Conservation (phyloP, 176 grass and related monocot genomes). For the Pontederia crassipes region DNA sequence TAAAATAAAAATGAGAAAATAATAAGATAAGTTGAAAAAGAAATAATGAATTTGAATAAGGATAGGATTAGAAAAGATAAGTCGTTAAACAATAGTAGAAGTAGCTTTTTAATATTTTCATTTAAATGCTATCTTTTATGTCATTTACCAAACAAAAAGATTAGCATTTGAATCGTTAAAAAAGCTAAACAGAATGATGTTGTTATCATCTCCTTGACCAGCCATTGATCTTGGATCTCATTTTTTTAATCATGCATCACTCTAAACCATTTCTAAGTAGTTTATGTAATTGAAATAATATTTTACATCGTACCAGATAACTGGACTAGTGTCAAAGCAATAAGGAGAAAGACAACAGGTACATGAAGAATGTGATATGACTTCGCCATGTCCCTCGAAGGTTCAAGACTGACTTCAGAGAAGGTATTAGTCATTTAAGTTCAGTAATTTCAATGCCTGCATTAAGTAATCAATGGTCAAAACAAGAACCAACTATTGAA, state of each 20-base stretch:
- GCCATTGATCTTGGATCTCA: neutral
- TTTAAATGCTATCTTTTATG: too few species aligned
- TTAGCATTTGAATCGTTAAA: too few species aligned
- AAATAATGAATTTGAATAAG: too few species aligned
- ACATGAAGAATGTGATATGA: conserved; percentile 13
- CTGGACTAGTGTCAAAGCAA: conserved; percentile 11
- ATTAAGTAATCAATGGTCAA: neutral
- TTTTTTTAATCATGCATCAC: neutral
- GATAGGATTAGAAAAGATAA: too few species aligned
- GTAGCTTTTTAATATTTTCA: too few species aligned
- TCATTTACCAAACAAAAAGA: too few species aligned
- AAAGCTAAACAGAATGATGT: too few species aligned
- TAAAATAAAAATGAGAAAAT: too few species aligned
- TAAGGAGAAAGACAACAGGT: conserved; percentile 16
- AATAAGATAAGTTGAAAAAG: too few species aligned
- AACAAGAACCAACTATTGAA: neutral
- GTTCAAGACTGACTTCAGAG: conserved; percentile 9
- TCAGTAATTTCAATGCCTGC: neutral
- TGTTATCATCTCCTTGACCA: neutral
- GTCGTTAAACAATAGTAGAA: too few species aligned
- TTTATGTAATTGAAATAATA: neutral
- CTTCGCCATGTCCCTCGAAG: conserved; percentile 8
- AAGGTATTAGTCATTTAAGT: neutral
- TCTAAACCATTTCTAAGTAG: neutral
- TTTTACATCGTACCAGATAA: neutral